Evolutionary conservation across 1,284 basidiomycete genomes (phyloP).

Genomic region (Ceratorhiza oryzae-sativae): DNA sequence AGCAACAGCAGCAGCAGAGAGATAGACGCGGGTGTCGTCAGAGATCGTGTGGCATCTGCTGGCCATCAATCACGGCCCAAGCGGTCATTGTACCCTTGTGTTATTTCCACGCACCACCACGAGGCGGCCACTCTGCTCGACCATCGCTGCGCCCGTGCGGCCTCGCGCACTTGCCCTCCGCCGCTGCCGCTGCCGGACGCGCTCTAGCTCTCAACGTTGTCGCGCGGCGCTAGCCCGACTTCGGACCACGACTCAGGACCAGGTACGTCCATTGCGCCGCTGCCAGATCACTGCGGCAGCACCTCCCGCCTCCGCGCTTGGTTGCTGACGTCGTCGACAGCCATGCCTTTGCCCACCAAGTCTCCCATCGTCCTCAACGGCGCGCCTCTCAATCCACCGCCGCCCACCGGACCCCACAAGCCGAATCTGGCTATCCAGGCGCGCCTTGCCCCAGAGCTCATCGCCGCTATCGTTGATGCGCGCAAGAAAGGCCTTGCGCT

Average conservation of each 20-base stretch:
- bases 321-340: background rate
- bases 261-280: slow-evolving; percentile 3
- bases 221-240: background rate
- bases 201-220: background rate
- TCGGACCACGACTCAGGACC: background rate
- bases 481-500: slow-evolving; percentile 33
- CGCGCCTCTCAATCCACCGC: slow-evolving; percentile 27
- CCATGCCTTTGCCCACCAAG: slow-evolving; percentile 26
- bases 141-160: slow-evolving; percentile 14
- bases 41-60: background rate
- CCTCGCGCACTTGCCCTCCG: background rate
- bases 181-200: background rate
- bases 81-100: slow-evolving; percentile 21
- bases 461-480: slow-evolving; percentile 30
- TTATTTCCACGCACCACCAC: slow-evolving; percentile 34
- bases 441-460: slow-evolving; percentile 29
- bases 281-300: slow-evolving; percentile 24
- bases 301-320: slow-evolving; percentile 4
- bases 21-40: slow-evolving; percentile 4
- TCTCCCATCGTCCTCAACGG: slow-evolving; percentile 27
- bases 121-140: slow-evolving; percentile 9
- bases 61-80: slow-evolving; percentile 27
- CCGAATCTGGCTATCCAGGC: slow-evolving; percentile 30
- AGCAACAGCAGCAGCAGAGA: background rate
- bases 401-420: slow-evolving; percentile 35